Conservation (phyloP, 2,329 filamentous ascomycete genomes). For the Triangularia setosa region DNA sequence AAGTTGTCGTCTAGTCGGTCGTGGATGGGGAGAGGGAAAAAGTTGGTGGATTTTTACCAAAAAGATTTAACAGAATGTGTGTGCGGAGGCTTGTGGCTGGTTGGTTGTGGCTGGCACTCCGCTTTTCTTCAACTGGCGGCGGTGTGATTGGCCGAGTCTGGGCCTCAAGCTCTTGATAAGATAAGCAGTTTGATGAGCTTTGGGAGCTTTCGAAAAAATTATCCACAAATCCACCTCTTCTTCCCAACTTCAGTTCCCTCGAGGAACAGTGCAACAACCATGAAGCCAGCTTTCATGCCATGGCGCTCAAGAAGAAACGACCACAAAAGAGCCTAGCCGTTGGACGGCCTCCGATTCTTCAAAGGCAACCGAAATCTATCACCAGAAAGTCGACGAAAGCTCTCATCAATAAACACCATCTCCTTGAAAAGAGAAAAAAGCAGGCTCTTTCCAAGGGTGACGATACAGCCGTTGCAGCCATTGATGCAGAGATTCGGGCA, state of each 20-base stretch:
- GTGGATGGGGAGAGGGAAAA: constrained; percentile 20
- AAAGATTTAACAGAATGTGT: constrained; percentile 25
- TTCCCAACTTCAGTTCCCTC: neutral
- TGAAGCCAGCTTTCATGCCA: constrained; percentile 24
- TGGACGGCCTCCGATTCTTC: constrained; percentile 55
- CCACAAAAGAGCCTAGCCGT: constrained; percentile 43
- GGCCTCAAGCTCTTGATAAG: constrained; percentile 14
- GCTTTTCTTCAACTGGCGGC: neutral
- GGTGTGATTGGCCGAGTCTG: neutral
- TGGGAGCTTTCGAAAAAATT: constrained; percentile 5
- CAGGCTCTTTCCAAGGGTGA: constrained; percentile 56
- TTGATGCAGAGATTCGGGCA: constrained; percentile 51
- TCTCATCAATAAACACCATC: constrained; percentile 63
- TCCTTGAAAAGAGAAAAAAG: constrained; percentile 58
- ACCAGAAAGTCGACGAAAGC: constrained; percentile 61
- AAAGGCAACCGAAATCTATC: constrained; percentile 52
- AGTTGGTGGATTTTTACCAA: constrained; percentile 15
- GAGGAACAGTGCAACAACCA: neutral
- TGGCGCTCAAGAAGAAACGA: constrained; percentile 44
- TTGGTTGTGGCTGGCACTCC: constrained; percentile 12
- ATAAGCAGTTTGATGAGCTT: constrained; percentile 11
- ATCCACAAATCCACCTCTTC: neutral
- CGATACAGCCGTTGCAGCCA: constrained; percentile 39
- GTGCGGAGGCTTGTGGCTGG: constrained; percentile 25
- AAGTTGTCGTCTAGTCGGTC: constrained; percentile 25